Percentiles rank a stretch among this genome's conserved stretches.
phyloP scores from a whole-genome alignment of 352 stramenopile species.

The Phytophthora cryptogea region DNA sequence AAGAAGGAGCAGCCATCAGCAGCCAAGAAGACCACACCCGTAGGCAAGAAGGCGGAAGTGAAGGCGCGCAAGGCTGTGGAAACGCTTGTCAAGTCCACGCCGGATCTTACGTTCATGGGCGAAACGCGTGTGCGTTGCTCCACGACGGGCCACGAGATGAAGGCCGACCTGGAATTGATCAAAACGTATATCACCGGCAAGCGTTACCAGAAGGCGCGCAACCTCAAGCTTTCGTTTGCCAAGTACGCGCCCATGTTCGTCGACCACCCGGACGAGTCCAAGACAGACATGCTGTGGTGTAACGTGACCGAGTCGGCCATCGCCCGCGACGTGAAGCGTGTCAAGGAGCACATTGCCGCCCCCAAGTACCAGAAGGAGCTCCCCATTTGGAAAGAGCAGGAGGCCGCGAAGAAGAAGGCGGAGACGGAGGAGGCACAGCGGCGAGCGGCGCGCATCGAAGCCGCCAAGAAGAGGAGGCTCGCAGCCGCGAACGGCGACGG shows the following conservation, averaged over 20 bases:
- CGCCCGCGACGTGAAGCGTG: slow-evolving; percentile 45
- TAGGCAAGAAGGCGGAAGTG: slow-evolving; percentile 28
- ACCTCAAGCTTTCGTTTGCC: slow-evolving; percentile 51
- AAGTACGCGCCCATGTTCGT: slow-evolving; percentile 71
- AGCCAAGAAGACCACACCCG: slow-evolving; percentile 15
- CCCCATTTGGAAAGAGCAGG: slow-evolving; percentile 49
- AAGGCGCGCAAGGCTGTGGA: slow-evolving; percentile 38
- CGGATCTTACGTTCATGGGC: slow-evolving; percentile 50
- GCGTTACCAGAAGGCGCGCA: slow-evolving; percentile 53
- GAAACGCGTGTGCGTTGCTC: slow-evolving; percentile 60
- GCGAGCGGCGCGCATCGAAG: slow-evolving; percentile 28
- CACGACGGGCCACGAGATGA: slow-evolving; percentile 73
- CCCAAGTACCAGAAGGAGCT: slow-evolving; percentile 64
- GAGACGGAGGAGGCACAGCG: slow-evolving; percentile 36
- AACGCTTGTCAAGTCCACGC: slow-evolving; percentile 42
- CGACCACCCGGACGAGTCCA: slow-evolving; percentile 58
- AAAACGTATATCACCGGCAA: slow-evolving; percentile 59
- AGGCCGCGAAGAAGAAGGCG: slow-evolving; percentile 45
- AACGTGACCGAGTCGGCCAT: slow-evolving; percentile 66
- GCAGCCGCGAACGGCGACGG: slow-evolving; percentile 19
- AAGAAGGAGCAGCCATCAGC: slow-evolving; percentile 5
- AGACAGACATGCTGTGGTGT: slow-evolving; percentile 63
- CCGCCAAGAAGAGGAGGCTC: slow-evolving; percentile 37
- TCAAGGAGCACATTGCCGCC: slow-evolving; percentile 59
- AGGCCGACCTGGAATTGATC: slow-evolving; percentile 57